Conservation (phyloP, 2,329 filamentous ascomycete species). For the Colletotrichum paranaense region DNA sequence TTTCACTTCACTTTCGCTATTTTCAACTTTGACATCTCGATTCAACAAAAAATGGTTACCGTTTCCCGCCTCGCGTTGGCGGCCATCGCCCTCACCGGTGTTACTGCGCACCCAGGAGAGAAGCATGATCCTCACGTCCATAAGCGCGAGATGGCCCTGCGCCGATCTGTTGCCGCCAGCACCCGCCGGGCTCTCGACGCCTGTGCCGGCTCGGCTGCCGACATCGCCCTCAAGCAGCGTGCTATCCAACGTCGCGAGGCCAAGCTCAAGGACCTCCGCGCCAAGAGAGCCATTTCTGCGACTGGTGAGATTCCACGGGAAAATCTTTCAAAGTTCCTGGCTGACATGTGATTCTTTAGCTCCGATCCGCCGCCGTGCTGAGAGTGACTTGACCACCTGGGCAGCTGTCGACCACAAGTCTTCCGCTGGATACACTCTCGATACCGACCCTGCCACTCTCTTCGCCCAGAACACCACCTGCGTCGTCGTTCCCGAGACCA, state of each 20-base stretch:
- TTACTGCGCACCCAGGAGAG: neutral
- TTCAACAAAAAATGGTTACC: no score
- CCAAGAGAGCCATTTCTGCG: neutral
- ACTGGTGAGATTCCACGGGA: neutral
- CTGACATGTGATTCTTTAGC: neutral
- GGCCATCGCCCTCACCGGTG: no score
- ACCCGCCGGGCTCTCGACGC: neutral
- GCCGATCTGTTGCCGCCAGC: neutral
- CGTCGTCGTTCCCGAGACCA: neutral
- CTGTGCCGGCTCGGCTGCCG: neutral
- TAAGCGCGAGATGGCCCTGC: slow-evolving; percentile 7
- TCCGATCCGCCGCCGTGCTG: neutral
- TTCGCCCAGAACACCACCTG: neutral
- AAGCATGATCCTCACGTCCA: slow-evolving; percentile 9
- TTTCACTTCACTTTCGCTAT: no score
- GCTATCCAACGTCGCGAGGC: slow-evolving; percentile 4
- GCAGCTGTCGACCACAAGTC: neutral
- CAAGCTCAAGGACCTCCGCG: slow-evolving; percentile 2
- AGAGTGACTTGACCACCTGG: neutral
- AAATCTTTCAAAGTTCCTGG: neutral
- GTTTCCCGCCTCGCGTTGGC: no score
- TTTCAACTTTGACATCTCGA: no score
- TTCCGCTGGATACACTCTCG: neutral
- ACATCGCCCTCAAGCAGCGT: neutral
- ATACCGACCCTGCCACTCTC: neutral